Base-by-base conservation (phyloP, 441 rosid species). In the Erysimum cheiri region DNA sequence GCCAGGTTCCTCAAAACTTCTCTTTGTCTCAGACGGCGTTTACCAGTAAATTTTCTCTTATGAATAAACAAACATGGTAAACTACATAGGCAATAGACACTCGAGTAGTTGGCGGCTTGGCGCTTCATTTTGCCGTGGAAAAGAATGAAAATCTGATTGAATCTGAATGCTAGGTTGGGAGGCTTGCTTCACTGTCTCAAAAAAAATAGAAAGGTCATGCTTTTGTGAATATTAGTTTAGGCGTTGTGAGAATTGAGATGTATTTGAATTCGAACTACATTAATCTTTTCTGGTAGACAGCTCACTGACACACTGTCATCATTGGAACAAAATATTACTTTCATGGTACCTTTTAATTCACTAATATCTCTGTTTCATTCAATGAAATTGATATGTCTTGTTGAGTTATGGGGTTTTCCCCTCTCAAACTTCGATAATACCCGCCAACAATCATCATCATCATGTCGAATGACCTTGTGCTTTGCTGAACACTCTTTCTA, bases 241-340 rank as follows among this genome's bases (percentile, higher is more conserved):
- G 29, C 13, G 28, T 61, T 61, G 67, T 14, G 28, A 31, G 24
- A 22, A 22, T 22, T 22, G 24, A 22, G 40, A 9, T 43, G 17
- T 14, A 29, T 31, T 50, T 50, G 53, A 41, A 70, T 60, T n/a
- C 35, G 32, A 47, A 8, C n/a, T 28, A 14, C 43, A 47, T 15
- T 1, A 49, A 46, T 28, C 14, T 12, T 68, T 24, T 60, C 10
- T 28, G 4, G 57, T 58, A 14, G 65, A 29, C 57, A 69, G 8
- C 24, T 67, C 3, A 31, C 6, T 28, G 39, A 15, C 0, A 8
- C 28, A 37, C 7, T 11, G 11, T 41, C 52, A 31, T 31, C 37
- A n/a, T n/a, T 31, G 7, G 19, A 31, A 70, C 52, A 48, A 12
- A 11, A 10, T 28, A 26, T 35, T 3, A n/a, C 57, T 24, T 59